Percentiles rank a stretch among this genome's conserved stretches.
Evolutionary conservation across 2,329 filamentous ascomycete species (phyloP).

Genomic region (Knufia fluminis): DNA sequence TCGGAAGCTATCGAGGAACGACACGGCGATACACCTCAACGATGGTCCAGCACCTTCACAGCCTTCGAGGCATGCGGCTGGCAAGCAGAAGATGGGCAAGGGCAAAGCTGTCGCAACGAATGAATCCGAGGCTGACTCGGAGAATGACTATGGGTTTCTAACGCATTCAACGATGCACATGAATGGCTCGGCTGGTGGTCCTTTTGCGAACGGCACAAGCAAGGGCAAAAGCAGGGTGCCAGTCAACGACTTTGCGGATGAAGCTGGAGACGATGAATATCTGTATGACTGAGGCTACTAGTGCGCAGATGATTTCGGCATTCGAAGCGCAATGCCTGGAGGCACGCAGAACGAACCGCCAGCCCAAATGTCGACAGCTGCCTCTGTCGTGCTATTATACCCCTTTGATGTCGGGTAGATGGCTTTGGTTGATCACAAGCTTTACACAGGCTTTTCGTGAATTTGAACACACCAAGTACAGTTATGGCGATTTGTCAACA

Average conservation of each 20-base stretch:
- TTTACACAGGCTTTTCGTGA: too few species aligned
- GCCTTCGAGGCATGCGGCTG: constrained; percentile 14
- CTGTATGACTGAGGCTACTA: constrained; percentile 13
- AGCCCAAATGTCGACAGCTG: too few species aligned
- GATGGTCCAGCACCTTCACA: constrained; percentile 7
- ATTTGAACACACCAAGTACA: too few species aligned
- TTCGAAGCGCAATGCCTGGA: too few species aligned
- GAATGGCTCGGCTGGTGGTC: constrained; percentile 25
- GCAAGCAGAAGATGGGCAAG: constrained; percentile 18
- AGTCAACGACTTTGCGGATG: constrained; percentile 14
- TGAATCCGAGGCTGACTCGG: constrained; percentile 22
- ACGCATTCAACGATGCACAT: constrained; percentile 26
- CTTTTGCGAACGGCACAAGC: constrained; percentile 14
- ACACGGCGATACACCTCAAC: neutral
- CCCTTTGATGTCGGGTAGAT: too few species aligned
- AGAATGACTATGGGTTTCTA: constrained; percentile 27
- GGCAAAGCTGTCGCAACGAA: constrained; percentile 16
- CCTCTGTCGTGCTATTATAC: too few species aligned
- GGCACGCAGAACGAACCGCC: too few species aligned
- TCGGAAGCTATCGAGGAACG: neutral
- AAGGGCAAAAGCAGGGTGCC: constrained; percentile 32
- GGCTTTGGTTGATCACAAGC: too few species aligned
- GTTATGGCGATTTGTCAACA: too few species aligned
- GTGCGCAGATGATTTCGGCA: too few species aligned
- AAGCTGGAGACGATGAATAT: constrained; percentile 18